A percentile compares a stretch with the other conserved stretches of the same genome.
phyloP scores from a whole-genome alignment of 768 basidiomycete species.

The Leccinum pellstonianum region DNA sequence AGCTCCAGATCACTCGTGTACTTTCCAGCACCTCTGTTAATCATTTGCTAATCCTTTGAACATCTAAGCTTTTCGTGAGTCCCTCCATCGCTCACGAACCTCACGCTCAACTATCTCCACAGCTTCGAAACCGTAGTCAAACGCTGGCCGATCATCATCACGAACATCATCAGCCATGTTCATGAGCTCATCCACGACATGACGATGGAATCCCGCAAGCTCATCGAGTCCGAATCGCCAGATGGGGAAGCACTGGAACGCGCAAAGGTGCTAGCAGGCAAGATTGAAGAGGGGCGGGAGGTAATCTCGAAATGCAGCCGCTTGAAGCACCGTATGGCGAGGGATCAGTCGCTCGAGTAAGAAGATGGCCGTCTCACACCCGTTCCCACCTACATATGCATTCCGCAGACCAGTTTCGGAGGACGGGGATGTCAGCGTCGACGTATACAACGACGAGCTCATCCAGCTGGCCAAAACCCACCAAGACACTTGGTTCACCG shows the following conservation, averaged over 20 bases:
- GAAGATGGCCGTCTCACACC: slow-evolving; percentile 20
- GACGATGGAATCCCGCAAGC: slow-evolving; percentile 38
- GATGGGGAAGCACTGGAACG: slow-evolving; percentile 11
- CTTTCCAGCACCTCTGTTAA: background rate
- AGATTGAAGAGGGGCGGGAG: slow-evolving; percentile 70
- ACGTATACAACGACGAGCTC: slow-evolving; percentile 79
- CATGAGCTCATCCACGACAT: slow-evolving; percentile 67
- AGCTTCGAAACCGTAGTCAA: slow-evolving; percentile 79
- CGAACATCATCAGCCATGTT: slow-evolving; percentile 73
- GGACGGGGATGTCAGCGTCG: slow-evolving; percentile 70
- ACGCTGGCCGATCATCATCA: slow-evolving; percentile 85
- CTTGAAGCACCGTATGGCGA: slow-evolving; percentile 87
- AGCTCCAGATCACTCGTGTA: slow-evolving; percentile 14
- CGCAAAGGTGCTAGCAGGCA: slow-evolving; percentile 35
- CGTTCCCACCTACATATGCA: background rate
- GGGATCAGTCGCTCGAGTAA: slow-evolving; percentile 69
- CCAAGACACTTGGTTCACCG: slow-evolving; percentile 81
- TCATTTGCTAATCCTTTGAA: slow-evolving; percentile 1
- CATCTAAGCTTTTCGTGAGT: slow-evolving; percentile 62
- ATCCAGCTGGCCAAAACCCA: slow-evolving; percentile 42
- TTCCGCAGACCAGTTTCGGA: slow-evolving; percentile 58
- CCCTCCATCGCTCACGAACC: background rate
- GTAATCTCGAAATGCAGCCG: slow-evolving; percentile 73
- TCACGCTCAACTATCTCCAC: slow-evolving; percentile 5
- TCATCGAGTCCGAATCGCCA: slow-evolving; percentile 1